Evolutionary conservation across 257 asterid genomes (phyloP).

Genomic region (Nemophila menziesii): DNA sequence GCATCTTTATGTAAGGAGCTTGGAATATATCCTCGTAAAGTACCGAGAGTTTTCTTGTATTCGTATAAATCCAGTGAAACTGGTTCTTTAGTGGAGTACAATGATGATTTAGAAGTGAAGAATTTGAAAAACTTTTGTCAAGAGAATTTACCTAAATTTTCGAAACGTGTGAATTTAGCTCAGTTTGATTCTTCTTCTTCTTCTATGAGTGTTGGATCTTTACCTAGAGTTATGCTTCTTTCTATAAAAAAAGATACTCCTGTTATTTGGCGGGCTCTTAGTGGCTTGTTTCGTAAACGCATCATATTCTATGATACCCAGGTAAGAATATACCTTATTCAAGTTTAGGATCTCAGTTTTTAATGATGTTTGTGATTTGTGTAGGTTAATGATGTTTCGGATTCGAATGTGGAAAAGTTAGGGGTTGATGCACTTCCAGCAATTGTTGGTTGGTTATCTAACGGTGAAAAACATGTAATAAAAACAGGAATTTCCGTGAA

Average conservation of each 20-base stretch:
- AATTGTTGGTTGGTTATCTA: slow-evolving; percentile 66
- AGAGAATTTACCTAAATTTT: slow-evolving; percentile 69
- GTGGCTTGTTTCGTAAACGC: slow-evolving; percentile 69
- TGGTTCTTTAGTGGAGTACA: slow-evolving; percentile 68
- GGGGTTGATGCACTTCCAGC: slow-evolving; percentile 83
- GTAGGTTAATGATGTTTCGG: slow-evolving; percentile 63
- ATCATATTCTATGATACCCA: slow-evolving; percentile 59
- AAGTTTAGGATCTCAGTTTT: too few species aligned
- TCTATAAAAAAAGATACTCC: slow-evolving; percentile 87
- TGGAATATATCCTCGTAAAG: slow-evolving; percentile 41
- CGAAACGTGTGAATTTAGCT: slow-evolving; percentile 55
- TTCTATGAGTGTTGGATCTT: slow-evolving; percentile 28
- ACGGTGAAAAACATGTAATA: slow-evolving; percentile 62
- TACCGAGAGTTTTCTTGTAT: slow-evolving; percentile 55
- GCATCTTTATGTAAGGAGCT: slow-evolving; percentile 69
- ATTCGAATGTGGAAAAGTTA: slow-evolving; percentile 36
- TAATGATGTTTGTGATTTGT: slow-evolving; percentile 7
- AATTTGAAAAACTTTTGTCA: slow-evolving; percentile 59
- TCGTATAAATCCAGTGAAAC: slow-evolving; percentile 40
- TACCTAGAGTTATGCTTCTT: slow-evolving; percentile 74
- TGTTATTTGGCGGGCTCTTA: slow-evolving; percentile 77
- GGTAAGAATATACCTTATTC: too few species aligned
- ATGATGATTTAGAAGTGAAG: slow-evolving; percentile 45
- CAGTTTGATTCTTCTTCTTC: slow-evolving; percentile 29
- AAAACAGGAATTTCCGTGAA: slow-evolving; percentile 64